phyloP scores from a whole-genome alignment of 495 filamentous ascomycete genomes.

The Penicillium cataractarum region DNA sequence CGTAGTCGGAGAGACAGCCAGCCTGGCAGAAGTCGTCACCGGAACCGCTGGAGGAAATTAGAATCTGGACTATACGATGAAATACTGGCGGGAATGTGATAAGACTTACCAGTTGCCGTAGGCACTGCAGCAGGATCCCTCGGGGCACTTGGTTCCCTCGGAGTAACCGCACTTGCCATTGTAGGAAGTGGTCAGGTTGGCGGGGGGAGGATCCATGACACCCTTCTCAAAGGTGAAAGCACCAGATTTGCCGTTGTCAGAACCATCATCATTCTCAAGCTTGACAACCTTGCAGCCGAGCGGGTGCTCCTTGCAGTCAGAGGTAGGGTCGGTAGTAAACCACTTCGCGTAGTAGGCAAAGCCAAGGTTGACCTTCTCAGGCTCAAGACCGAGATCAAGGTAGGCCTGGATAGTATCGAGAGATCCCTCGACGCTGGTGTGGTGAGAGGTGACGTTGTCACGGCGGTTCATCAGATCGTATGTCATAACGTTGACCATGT shows the following conservation, averaged over 20 bases:
- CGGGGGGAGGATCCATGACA: conserved; percentile 51
- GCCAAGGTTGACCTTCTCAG: conserved; percentile 68
- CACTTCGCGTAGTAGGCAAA: conserved; percentile 78
- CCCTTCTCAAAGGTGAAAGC: conserved; percentile 58
- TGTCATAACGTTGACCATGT: conserved; percentile 80
- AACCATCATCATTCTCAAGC: conserved; percentile 67
- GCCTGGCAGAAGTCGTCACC: conserved; percentile 42
- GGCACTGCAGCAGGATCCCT: conserved; percentile 40
- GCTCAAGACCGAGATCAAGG: conserved; percentile 56
- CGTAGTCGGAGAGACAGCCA: conserved; percentile 46
- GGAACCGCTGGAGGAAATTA: conserved; percentile 29
- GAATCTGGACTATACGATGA: background rate
- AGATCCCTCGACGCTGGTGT: conserved; percentile 61
- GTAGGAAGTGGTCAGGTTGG: conserved; percentile 50
- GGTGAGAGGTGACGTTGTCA: conserved; percentile 67
- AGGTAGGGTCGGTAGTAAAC: conserved; percentile 61
- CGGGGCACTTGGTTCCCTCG: conserved; percentile 36
- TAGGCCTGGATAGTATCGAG: conserved; percentile 63
- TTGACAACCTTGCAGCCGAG: conserved; percentile 65
- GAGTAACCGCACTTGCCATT: conserved; percentile 38
- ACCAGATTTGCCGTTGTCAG: conserved; percentile 64
- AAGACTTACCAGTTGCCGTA: conserved; percentile 43
- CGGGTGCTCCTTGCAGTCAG: conserved; percentile 47
- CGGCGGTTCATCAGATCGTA: conserved; percentile 82
- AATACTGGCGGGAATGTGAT: background rate